phyloP scores from a whole-genome alignment of 495 filamentous ascomycete genomes.

The Neurospora pannonica region DNA sequence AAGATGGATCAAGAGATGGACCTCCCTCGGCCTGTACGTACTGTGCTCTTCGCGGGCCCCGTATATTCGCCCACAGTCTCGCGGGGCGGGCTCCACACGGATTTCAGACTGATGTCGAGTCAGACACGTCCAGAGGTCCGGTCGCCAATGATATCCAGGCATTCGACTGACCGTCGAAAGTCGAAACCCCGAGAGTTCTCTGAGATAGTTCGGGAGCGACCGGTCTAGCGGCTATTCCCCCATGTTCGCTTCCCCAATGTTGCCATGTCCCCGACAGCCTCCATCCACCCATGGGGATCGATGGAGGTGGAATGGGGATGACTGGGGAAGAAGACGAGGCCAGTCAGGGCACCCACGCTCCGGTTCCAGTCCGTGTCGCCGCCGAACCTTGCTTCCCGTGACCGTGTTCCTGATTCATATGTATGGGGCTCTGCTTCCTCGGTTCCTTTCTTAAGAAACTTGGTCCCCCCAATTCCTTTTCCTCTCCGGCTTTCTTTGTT shows the following conservation, averaged over 20 bases:
- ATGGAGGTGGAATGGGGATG: not conserved
- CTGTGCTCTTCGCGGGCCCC: not conserved
- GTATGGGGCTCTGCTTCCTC: not conserved
- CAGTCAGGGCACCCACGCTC: not conserved
- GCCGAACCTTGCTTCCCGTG: not conserved
- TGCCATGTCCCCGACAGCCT: not conserved
- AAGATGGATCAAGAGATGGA: not conserved
- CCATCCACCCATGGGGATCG: not conserved
- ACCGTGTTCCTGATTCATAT: not conserved
- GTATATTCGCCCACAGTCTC: not conserved
- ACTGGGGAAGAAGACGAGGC: not conserved
- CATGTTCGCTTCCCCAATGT: not conserved
- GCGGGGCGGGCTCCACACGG: not conserved
- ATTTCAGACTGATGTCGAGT: not conserved
- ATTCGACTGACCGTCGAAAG: not conserved
- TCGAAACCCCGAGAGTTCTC: not conserved
- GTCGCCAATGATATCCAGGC: not conserved
- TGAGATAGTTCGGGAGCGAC: not conserved
- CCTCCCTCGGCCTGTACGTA: not conserved
- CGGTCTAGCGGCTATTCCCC: slow-evolving; percentile 3
- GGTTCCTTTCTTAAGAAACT: not conserved
- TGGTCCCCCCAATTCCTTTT: not conserved
- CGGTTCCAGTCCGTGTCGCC: not conserved
- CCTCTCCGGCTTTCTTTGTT: not conserved
- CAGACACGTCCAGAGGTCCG: not conserved